These are phyloP conservation scores for Stagonosporopsis rhizophila DNA, from an alignment of 2,329 filamentous ascomycete genomes.

Conservation along the genomic window DNA sequence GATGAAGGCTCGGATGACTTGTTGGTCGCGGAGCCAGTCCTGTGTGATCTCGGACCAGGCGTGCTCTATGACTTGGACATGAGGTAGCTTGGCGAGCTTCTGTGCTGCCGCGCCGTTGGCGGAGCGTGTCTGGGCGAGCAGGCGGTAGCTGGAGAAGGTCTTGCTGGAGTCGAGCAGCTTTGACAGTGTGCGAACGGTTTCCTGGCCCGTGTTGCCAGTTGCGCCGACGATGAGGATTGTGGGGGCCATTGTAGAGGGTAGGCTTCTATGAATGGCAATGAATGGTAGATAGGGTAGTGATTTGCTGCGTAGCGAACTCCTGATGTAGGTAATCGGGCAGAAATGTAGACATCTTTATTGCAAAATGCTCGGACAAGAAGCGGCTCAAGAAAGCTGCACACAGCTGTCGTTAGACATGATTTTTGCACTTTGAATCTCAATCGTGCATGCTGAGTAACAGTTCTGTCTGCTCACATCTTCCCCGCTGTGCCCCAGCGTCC, in stretches of 20 bases:
- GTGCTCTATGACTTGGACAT: slow-evolving; percentile 22
- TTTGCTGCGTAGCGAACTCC: too few relatives aligned
- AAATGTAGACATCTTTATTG: too few relatives aligned
- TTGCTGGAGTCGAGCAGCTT: slow-evolving; percentile 12
- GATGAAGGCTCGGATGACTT: slow-evolving; percentile 24
- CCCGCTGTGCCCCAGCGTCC: too few relatives aligned
- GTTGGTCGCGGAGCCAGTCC: slow-evolving; percentile 20
- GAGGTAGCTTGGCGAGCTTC: slow-evolving; percentile 20
- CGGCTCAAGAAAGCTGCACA: too few relatives aligned
- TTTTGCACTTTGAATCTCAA: too few relatives aligned
- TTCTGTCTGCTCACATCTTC: too few relatives aligned
- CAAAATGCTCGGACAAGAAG: too few relatives aligned
- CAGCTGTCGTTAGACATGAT: too few relatives aligned
- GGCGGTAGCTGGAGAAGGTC: slow-evolving; percentile 16
- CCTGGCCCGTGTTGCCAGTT: slow-evolving; percentile 27
- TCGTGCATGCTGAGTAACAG: too few relatives aligned
- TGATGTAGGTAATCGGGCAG: too few relatives aligned
- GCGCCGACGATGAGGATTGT: slow-evolving; percentile 23
- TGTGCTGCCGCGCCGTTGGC: slow-evolving; percentile 11
- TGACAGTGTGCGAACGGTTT: slow-evolving; percentile 21
- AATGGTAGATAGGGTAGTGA: too few relatives aligned
- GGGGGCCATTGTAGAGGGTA: slow-evolving; percentile 5
- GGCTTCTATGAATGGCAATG: too few relatives aligned
- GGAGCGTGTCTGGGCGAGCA: slow-evolving; percentile 27
- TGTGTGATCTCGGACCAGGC: slow-evolving; percentile 23